Percentiles rank a stretch among this genome's conserved stretches.
Evolutionary conservation across 805 yeast genomes (phyloP).

Genomic region (Starmerella apicola): DNA sequence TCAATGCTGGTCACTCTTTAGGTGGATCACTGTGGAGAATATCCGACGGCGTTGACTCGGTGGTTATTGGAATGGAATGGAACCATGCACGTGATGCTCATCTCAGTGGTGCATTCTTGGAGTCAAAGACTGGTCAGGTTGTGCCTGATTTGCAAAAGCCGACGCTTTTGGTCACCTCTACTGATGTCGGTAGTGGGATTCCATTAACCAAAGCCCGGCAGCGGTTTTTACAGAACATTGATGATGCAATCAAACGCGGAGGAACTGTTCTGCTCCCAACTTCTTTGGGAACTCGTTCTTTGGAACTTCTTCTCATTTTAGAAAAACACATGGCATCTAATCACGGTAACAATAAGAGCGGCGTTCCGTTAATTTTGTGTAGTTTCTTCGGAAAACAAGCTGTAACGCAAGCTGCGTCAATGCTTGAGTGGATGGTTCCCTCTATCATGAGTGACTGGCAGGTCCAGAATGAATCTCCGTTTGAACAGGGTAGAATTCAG

Average conservation of each 20-base stretch:
- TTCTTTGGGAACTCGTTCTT: slow-evolving; percentile 62
- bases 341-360: slow-evolving; percentile 15
- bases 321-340: slow-evolving; percentile 47
- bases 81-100: slow-evolving; percentile 85
- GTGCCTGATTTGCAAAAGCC: slow-evolving; percentile 56
- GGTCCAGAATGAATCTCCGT: slow-evolving; percentile 57
- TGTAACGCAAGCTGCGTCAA: slow-evolving; percentile 68
- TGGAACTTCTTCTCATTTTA: slow-evolving; percentile 65
- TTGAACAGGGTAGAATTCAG: slow-evolving; percentile 57
- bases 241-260: slow-evolving; percentile 55
- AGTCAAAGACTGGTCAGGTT: slow-evolving; percentile 43
- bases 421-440: slow-evolving; percentile 93
- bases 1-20: slow-evolving; percentile 80
- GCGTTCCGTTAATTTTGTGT: slow-evolving; percentile 59
- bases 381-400: slow-evolving; percentile 70
- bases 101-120: slow-evolving; percentile 58
- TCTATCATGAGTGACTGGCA: slow-evolving; percentile 82
- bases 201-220: slow-evolving; percentile 32
- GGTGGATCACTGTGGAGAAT: slow-evolving; percentile 91
- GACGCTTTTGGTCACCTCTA: slow-evolving; percentile 65
- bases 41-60: slow-evolving; percentile 57
- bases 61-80: slow-evolving; percentile 89
- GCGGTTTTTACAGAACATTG: slow-evolving; percentile 47
- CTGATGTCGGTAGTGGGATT: slow-evolving; percentile 42
- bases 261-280: slow-evolving; percentile 80